Evolutionary conservation across 2,329 filamentous ascomycete genomes (phyloP), one percentile per base, ranked within the genome.

Genomic region (Phymatotrichopsis omnivora): DNA sequence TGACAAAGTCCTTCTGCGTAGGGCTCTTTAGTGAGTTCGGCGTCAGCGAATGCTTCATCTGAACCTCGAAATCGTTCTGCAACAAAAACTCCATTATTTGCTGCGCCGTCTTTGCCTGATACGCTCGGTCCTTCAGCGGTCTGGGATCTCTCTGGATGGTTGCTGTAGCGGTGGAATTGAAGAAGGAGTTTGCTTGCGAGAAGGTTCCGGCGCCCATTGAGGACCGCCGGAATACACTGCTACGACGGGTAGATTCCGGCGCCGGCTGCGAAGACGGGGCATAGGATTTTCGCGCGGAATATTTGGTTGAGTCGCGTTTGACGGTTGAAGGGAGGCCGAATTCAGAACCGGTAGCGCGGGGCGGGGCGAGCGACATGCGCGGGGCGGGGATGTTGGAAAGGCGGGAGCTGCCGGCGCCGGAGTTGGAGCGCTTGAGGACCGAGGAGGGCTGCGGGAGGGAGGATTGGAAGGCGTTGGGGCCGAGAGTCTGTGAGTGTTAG

Each of bases 1-100:
- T 82, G 60, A 93, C 91, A 68, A 98, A 98, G 63, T 98, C 91
- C 61, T 98, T 98, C 58, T 96, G 89, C 1, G 89, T 98, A 0
- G 91, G 93, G 32, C 85, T 93, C 59, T 85, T 89, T 61, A 94
- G 79, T 5, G 85, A 83, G 58, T 95, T 95, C 53, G 83, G 81
- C 1, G 85, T 84, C n/a, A 98, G 70, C 1, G 78, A 81, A 63
- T 96, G 84, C 66, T 93, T 95, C 80, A 93, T 94, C 57, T 96
- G 87, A 73, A 95, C 78, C 65, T 98, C 91, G 60, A 96, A 98
- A 61, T 95, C 94, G 63, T 95, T 81, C 46, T 87, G 80, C 1
- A 85, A 80, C 61, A 98, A 73, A 61, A 93, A 98, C 56, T 98
- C 91, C 55, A 93, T 68, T 44, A 98, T 67, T 60, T 98, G 87